Percentiles rank a stretch among this genome's conserved stretches.
These are phyloP conservation scores for Dillenia turbinata DNA, from an alignment of 164 flowering plant species.

Conservation along the genomic window DNA sequence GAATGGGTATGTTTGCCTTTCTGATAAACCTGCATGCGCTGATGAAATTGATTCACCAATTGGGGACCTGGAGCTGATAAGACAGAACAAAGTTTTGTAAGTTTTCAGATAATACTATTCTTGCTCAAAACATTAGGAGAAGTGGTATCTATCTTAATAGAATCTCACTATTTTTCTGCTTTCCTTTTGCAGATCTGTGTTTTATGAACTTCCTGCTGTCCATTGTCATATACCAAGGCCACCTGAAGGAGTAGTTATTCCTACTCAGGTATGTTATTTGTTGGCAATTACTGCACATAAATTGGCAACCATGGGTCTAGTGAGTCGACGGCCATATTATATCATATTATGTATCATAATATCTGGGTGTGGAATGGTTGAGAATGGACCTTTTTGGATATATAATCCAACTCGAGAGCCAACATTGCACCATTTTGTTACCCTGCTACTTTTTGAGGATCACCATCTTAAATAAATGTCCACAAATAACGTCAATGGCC, in stretches of 20 bases:
- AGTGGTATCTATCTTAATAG: no score
- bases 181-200: constrained; percentile 29
- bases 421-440: neutral
- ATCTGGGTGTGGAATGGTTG: no score
- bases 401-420: neutral
- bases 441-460: no score
- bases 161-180: neutral
- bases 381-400: no score
- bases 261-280: constrained; percentile 21
- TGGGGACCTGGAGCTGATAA: constrained; percentile 27
- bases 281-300: neutral
- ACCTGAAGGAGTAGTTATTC: constrained; percentile 33
- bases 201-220: constrained; percentile 30
- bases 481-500: no score
- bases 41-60: constrained; percentile 32
- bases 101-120: constrained; percentile 8
- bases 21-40: constrained; percentile 26
- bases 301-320: no score
- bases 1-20: constrained; percentile 43
- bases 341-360: no score
- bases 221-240: constrained; percentile 49
- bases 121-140: neutral
- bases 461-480: no score
- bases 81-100: constrained; percentile 35
- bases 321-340: neutral